Percentiles rank a stretch among this genome's conserved stretches.
Evolutionary conservation across 768 basidiomycete species (phyloP).

Genomic region (Tylopilus vinaceipallidus): DNA sequence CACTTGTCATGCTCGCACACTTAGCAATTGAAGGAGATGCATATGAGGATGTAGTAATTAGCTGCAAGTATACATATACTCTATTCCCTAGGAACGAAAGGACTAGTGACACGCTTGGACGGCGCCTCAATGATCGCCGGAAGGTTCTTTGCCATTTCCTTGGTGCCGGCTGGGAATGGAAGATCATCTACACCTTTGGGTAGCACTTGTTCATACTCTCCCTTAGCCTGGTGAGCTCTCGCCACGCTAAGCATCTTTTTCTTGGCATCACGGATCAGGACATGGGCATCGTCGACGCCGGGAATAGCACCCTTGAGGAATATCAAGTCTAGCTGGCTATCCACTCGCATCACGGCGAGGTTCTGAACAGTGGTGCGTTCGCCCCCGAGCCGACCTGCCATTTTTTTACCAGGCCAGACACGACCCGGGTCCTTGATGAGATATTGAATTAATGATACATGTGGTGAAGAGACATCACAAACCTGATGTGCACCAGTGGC

Average conservation of each 20-base stretch:
- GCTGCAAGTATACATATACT: conserved; percentile 10
- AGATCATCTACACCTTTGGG: conserved; percentile 81
- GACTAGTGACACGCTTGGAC: conserved; percentile 68
- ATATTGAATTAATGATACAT: neutral
- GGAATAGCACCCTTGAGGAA: conserved; percentile 92
- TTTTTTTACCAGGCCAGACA: conserved; percentile 96
- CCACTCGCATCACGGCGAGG: conserved; percentile 84
- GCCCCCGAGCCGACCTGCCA: conserved; percentile 93
- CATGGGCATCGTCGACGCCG: conserved; percentile 84
- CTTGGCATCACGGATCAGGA: conserved; percentile 85
- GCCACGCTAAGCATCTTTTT: conserved; percentile 72
- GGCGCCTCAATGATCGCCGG: conserved; percentile 71
- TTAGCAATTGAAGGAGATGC: neutral
- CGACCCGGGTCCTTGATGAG: conserved; percentile 84
- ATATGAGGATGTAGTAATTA: conserved; percentile 6
- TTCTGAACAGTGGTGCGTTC: conserved; percentile 83
- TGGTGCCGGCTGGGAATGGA: conserved; percentile 91
- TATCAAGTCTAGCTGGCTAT: conserved; percentile 80
- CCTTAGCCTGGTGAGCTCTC: conserved; percentile 64
- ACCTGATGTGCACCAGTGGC: conserved; percentile 96
- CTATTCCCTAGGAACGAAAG: conserved; percentile 75
- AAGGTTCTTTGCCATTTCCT: conserved; percentile 63
- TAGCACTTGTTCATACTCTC: conserved; percentile 71
- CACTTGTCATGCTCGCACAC: neutral
- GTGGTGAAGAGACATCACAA: conserved; percentile 17